A percentile compares a stretch with the other conserved stretches of the same genome.
Evolutionary conservation across 192 early-diverging fungal genomes (phyloP).

Genomic region (Radiomyces spectabilis): DNA sequence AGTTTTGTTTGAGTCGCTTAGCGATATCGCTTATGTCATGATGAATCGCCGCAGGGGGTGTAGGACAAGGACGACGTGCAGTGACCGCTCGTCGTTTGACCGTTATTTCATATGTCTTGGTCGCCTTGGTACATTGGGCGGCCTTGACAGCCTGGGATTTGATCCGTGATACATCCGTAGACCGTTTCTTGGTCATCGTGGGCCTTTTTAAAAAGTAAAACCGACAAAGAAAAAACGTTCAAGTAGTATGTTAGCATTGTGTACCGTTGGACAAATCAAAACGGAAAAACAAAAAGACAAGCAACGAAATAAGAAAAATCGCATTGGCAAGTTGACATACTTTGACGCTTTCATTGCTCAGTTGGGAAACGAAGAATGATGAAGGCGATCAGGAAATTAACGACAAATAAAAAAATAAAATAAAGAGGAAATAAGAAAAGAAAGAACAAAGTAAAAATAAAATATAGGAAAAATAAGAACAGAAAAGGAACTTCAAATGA

Average conservation of each 20-base stretch:
- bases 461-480: neutral
- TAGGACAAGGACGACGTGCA: no score
- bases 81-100: no score
- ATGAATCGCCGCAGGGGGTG: no score
- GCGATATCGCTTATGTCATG: neutral
- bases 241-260: conserved; percentile 7
- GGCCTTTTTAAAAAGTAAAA: neutral
- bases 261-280: conserved; percentile 18
- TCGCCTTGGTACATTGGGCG: no score
- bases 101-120: no score
- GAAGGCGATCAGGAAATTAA: neutral
- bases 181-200: neutral
- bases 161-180: no score
- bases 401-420: neutral
- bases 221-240: neutral
- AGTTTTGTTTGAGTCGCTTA: neutral
- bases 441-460: neutral
- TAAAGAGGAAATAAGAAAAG: neutral
- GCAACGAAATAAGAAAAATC: neutral
- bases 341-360: neutral
- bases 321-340: neutral
- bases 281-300: no score
- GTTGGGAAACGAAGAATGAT: neutral
- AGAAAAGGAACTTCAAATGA: neutral
- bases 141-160: no score